phyloP scores from a whole-genome alignment of 495 filamentous ascomycete species.

The Viridothelium virens region DNA sequence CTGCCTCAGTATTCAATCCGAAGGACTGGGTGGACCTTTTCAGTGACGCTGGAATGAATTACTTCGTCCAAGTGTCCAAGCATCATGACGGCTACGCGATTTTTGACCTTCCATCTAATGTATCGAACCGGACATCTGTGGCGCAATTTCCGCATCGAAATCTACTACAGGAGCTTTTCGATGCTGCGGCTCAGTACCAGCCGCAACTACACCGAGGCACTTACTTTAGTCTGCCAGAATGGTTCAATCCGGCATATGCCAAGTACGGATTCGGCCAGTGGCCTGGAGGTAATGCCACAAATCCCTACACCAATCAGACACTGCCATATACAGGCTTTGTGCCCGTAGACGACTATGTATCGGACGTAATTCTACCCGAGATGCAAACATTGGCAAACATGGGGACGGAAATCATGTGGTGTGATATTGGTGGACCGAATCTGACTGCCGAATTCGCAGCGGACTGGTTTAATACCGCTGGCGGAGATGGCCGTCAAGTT shows the following conservation, averaged over 20 bases:
- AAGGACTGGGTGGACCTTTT: slow-evolving; percentile 53
- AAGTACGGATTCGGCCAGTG: slow-evolving; percentile 39
- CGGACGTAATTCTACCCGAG: slow-evolving; percentile 44
- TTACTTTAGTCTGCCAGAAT: slow-evolving; percentile 50
- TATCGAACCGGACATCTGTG: slow-evolving; percentile 42
- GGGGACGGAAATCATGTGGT: slow-evolving; percentile 52
- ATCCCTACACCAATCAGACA: slow-evolving; percentile 43
- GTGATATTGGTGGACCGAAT: slow-evolving; percentile 48
- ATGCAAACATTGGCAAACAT: slow-evolving; percentile 45
- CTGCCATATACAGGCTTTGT: slow-evolving; percentile 46
- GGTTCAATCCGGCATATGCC: slow-evolving; percentile 48
- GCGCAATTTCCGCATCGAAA: slow-evolving; percentile 42
- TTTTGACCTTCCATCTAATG: slow-evolving; percentile 42
- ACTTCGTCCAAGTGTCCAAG: slow-evolving; percentile 49
- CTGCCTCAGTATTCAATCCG: slow-evolving; percentile 41
- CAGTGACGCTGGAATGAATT: slow-evolving; percentile 46
- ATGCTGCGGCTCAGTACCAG: slow-evolving; percentile 43
- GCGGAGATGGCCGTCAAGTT: slow-evolving; percentile 39
- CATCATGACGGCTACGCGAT: slow-evolving; percentile 49
- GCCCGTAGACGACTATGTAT: slow-evolving; percentile 41
- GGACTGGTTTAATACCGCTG: slow-evolving; percentile 40
- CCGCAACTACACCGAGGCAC: slow-evolving; percentile 44
- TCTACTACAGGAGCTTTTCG: slow-evolving; percentile 43
- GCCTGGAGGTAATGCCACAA: slow-evolving; percentile 41
- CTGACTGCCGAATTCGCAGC: slow-evolving; percentile 43